phyloP scores from a whole-genome alignment of 2,329 filamentous ascomycete species.

The Drechslerella dactyloides region DNA sequence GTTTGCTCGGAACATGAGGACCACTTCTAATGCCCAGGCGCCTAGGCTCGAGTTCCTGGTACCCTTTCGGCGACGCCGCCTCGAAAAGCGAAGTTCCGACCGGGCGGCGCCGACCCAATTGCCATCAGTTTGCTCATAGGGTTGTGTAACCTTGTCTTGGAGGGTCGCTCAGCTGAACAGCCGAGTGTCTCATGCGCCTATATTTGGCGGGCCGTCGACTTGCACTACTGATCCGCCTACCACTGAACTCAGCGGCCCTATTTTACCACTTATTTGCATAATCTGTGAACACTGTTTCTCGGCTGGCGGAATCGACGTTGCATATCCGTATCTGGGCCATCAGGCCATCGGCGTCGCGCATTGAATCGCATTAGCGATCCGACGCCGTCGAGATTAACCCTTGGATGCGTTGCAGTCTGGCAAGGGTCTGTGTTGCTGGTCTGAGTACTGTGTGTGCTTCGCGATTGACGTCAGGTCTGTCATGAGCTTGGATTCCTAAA shows the following conservation, averaged over 20 bases:
- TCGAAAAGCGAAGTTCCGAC: constrained; percentile 27
- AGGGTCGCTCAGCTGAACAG: constrained; percentile 6
- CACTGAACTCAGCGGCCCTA: too few relatives aligned
- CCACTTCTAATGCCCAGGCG: too few relatives aligned
- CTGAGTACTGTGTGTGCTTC: not conserved
- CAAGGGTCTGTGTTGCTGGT: constrained; percentile 22
- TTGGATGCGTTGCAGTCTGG: constrained; percentile 38
- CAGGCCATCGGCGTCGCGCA: not conserved
- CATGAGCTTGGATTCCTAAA: too few relatives aligned
- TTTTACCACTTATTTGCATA: not conserved
- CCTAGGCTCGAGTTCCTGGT: not conserved
- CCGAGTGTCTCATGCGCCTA: constrained; percentile 20
- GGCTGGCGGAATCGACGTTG: not conserved
- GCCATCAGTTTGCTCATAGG: constrained; percentile 4
- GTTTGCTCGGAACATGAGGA: not conserved
- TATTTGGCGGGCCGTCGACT: constrained; percentile 12
- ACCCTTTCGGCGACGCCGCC: constrained; percentile 21
- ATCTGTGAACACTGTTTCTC: not conserved
- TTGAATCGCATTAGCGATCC: not conserved
- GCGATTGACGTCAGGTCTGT: too few relatives aligned
- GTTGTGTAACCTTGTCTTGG: constrained; percentile 48
- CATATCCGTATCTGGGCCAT: not conserved
- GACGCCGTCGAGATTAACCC: not conserved
- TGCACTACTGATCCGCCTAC: not conserved
- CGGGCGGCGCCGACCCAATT: constrained; percentile 36